Evolutionary conservation across 208 protist species (phyloP).

Genomic region (Crithidia fasciculata): DNA sequence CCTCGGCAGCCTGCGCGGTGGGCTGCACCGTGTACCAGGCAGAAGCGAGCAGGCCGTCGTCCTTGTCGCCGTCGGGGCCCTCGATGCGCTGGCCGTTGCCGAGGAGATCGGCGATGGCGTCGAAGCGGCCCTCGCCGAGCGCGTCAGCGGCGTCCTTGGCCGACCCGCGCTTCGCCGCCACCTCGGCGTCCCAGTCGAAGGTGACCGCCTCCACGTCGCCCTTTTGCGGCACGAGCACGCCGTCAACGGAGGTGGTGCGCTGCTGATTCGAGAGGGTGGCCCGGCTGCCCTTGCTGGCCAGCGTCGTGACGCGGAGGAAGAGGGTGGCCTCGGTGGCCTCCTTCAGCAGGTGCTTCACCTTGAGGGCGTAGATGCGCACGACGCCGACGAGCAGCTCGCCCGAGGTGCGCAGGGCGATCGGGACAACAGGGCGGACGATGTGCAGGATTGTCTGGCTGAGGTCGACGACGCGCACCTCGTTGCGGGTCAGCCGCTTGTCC

Average conservation of each 20-base stretch:
- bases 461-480: slow-evolving; percentile 92
- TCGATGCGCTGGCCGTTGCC: slow-evolving; percentile 26
- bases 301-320: slow-evolving; percentile 66
- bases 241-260: slow-evolving; percentile 50
- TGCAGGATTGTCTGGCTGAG: slow-evolving; percentile 90
- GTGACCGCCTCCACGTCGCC: slow-evolving; percentile 84
- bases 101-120: slow-evolving; percentile 83
- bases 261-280: slow-evolving; percentile 25
- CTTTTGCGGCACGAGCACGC: slow-evolving; percentile 53
- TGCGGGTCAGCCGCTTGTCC: slow-evolving; percentile 94
- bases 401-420: slow-evolving; percentile 95
- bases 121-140: slow-evolving; percentile 71
- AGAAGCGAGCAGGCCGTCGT: slow-evolving; percentile 47
- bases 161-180: slow-evolving; percentile 25
- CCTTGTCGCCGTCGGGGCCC: slow-evolving; percentile 17
- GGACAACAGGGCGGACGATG: slow-evolving; percentile 94
- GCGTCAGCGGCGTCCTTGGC: slow-evolving; percentile 50
- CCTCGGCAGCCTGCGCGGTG: slow-evolving; percentile 60
- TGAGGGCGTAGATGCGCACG: slow-evolving; percentile 96
- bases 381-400: slow-evolving; percentile 97
- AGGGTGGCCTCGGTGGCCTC: slow-evolving; percentile 87
- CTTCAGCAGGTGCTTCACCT: slow-evolving; percentile 91
- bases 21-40: slow-evolving; percentile 88
- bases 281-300: slow-evolving; percentile 31
- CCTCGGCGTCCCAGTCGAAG: slow-evolving; percentile 60